Conservation (phyloP, 306 rosid genomes). For the Cucurbita ficifolia region DNA sequence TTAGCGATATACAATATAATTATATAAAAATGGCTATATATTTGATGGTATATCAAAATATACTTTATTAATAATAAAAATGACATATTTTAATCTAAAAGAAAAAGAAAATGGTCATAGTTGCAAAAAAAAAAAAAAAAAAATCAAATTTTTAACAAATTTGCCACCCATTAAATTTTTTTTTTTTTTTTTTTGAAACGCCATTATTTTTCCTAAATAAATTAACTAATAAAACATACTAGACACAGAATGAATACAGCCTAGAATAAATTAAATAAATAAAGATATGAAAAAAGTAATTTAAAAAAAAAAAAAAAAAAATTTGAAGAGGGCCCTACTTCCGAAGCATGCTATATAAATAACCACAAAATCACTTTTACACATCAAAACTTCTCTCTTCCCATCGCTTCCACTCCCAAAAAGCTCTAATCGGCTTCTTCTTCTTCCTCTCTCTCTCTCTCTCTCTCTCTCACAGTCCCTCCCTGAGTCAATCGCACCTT, state of each 20-base stretch:
- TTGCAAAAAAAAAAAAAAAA: too few relatives aligned
- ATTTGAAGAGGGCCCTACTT: slow-evolving; percentile 23
- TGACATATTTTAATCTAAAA: too few relatives aligned
- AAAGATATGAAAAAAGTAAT: not conserved
- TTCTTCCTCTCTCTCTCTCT: not conserved
- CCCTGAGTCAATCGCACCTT: not conserved
- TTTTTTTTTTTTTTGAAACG: not conserved
- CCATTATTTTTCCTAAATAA: not conserved
- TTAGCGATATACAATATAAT: too few relatives aligned
- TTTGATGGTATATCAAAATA: too few relatives aligned
- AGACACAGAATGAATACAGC: not conserved
- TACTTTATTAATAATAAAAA: too few relatives aligned
- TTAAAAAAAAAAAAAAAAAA: not conserved
- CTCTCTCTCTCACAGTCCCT: not conserved
- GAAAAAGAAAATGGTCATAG: too few relatives aligned
- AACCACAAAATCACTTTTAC: not conserved
- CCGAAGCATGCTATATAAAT: slow-evolving; percentile 31
- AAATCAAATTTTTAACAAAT: too few relatives aligned
- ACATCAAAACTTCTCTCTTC: not conserved
- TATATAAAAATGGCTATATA: too few relatives aligned
- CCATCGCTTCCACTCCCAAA: not conserved
- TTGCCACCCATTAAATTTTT: not conserved
- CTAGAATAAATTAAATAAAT: not conserved
- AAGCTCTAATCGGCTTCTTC: slow-evolving; percentile 1
- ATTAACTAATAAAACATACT: not conserved